phyloP scores from a whole-genome alignment of 441 rosid genomes.

The Raphanus hybrid region DNA sequence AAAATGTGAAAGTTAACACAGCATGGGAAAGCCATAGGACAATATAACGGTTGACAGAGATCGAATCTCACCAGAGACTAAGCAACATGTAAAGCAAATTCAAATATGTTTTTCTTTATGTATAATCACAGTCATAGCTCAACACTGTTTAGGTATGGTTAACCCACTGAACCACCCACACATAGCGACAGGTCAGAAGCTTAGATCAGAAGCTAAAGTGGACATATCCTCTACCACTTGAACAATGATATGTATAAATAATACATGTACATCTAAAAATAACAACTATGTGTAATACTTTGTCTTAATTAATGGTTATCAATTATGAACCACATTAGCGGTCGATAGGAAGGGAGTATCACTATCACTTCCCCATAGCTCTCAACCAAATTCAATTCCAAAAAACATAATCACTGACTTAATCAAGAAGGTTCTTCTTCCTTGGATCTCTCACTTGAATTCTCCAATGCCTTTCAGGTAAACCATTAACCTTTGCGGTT shows the following conservation, averaged over 20 bases:
- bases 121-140: no score
- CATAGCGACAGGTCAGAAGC: no score
- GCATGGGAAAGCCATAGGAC: background rate
- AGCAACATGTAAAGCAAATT: no score
- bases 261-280: background rate
- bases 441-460: slow-evolving; percentile 2
- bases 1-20: background rate
- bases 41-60: background rate
- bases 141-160: background rate
- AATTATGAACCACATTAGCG: background rate
- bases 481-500: background rate
- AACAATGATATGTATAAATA: background rate
- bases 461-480: background rate
- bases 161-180: background rate
- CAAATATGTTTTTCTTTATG: no score
- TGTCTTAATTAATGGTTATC: background rate
- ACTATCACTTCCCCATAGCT: background rate
- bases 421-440: background rate
- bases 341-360: background rate
- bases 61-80: background rate
- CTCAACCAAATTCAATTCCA: background rate
- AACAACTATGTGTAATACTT: background rate
- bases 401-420: background rate
- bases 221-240: background rate
- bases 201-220: background rate